Evolutionary conservation across 2,329 filamentous ascomycete species (phyloP).

Genomic region (Exophiala calicioides): DNA sequence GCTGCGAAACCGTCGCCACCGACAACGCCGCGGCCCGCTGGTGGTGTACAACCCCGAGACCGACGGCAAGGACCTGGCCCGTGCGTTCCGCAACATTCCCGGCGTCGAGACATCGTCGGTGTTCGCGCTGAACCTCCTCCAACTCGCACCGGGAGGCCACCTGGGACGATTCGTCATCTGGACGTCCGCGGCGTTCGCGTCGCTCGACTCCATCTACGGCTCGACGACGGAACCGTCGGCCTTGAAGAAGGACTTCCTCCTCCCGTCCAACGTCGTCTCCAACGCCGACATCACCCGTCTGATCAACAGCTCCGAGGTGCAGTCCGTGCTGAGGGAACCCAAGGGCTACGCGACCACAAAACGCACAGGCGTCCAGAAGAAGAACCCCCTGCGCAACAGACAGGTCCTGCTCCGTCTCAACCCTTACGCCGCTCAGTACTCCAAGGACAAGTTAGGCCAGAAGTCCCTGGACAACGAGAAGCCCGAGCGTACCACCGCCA

Average conservation of each 20-base stretch:
- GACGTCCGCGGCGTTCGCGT: slow-evolving; percentile 95
- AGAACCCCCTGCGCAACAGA: slow-evolving; percentile 99
- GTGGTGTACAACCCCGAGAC: slow-evolving; percentile 95
- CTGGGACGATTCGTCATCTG: slow-evolving; percentile 99
- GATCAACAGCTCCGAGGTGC: slow-evolving; percentile 99
- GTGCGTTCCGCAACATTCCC: slow-evolving; percentile 97
- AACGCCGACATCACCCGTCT: slow-evolving; percentile 95
- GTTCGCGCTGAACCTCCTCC: slow-evolving; percentile 94
- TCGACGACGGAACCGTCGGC: slow-evolving; percentile 83
- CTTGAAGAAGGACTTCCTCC: slow-evolving; percentile 98
- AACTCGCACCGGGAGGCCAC: slow-evolving; percentile 98
- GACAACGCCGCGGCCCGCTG: slow-evolving; percentile 95
- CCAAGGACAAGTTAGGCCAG: slow-evolving; percentile 80
- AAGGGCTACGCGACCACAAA: slow-evolving; percentile 89
- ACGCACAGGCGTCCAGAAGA: slow-evolving; percentile 93
- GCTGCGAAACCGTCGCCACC: slow-evolving; percentile 92
- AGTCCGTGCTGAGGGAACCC: slow-evolving; percentile 89
- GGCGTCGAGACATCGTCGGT: slow-evolving; percentile 96
- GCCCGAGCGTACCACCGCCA: slow-evolving; percentile 56
- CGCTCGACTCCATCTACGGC: slow-evolving; percentile 96
- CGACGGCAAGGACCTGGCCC: slow-evolving; percentile 91
- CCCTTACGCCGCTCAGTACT: slow-evolving; percentile 91
- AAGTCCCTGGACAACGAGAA: slow-evolving; percentile 65
- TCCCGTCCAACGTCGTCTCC: slow-evolving; percentile 86
- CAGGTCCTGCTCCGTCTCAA: slow-evolving; percentile 98